A percentile compares a stretch with the other conserved stretches of the same genome.
These are phyloP conservation scores for Stenogyne calaminthoides DNA, from an alignment of 305 asterid species.

Conservation along the genomic window DNA sequence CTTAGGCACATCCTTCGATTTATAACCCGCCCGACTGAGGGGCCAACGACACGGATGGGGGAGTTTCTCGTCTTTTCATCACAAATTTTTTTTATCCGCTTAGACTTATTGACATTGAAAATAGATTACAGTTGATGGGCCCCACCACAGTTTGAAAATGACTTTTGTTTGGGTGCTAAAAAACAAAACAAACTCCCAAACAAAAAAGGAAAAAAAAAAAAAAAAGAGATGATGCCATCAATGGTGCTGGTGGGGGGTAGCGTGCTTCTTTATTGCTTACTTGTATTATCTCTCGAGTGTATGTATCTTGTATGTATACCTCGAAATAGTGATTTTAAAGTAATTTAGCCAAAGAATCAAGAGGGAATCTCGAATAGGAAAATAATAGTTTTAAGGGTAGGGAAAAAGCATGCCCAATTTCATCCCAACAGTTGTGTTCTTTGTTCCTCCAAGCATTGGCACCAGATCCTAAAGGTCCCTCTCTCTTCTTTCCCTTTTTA, in stretches of 20 bases:
- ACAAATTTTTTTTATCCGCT: too few species aligned
- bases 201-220: not conserved
- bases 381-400: slow-evolving; percentile 25
- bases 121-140: too few species aligned
- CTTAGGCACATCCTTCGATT: too few species aligned
- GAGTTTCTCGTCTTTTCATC: too few species aligned
- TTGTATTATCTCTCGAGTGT: slow-evolving; percentile 2
- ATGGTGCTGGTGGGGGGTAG: slow-evolving; percentile 58
- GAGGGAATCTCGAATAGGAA: slow-evolving; percentile 30
- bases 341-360: slow-evolving; percentile 31
- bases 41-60: too few species aligned
- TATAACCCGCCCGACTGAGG: too few species aligned
- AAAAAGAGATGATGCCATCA: slow-evolving; percentile 42
- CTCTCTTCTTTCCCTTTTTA: slow-evolving; percentile 28
- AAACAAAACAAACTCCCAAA: slow-evolving; percentile 34
- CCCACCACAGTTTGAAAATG: slow-evolving; percentile 34
- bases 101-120: too few species aligned
- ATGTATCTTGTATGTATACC: not conserved
- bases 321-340: not conserved
- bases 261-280: slow-evolving; percentile 48
- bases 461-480: slow-evolving; percentile 72
- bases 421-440: slow-evolving; percentile 76
- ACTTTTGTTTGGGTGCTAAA: slow-evolving; percentile 37
- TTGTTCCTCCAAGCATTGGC: slow-evolving; percentile 67
- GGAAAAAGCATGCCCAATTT: slow-evolving; percentile 85